These are phyloP conservation scores for Phaffia rhodozyma DNA, from an alignment of 1,284 basidiomycete genomes.

Conservation along the genomic window DNA sequence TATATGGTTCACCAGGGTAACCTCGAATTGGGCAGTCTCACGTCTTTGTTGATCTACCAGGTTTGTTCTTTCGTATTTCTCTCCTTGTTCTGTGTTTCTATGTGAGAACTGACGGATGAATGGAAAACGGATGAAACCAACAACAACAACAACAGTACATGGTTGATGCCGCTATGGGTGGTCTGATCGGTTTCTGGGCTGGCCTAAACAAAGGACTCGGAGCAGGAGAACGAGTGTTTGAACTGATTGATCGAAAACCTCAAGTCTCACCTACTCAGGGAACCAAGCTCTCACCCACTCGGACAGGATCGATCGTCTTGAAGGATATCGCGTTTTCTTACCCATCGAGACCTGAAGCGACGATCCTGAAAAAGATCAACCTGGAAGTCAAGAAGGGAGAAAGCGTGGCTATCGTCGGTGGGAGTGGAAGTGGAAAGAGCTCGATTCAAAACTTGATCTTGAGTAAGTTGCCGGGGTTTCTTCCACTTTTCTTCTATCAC, in stretches of 20 bases:
- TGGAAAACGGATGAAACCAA: not conserved
- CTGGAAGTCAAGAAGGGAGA: slow-evolving; percentile 68
- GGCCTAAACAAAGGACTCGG: slow-evolving; percentile 49
- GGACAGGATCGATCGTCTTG: slow-evolving; percentile 59
- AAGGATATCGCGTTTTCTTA: slow-evolving; percentile 75
- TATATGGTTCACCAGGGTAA: slow-evolving; percentile 73
- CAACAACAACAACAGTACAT: slow-evolving; percentile 18
- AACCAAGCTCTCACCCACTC: slow-evolving; percentile 43
- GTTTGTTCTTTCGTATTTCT: slow-evolving; percentile 39
- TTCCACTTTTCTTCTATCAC: no score
- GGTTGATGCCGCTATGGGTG: slow-evolving; percentile 29
- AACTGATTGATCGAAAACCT: slow-evolving; percentile 70
- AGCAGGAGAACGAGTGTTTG: slow-evolving; percentile 84
- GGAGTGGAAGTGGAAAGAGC: slow-evolving; percentile 81
- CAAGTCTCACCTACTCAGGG: slow-evolving; percentile 56
- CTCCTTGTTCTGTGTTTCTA: not conserved
- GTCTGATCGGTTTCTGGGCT: slow-evolving; percentile 37
- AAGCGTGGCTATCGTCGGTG: slow-evolving; percentile 68
- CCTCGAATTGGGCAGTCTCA: slow-evolving; percentile 83
- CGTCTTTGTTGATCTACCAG: slow-evolving; percentile 82
- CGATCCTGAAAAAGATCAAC: slow-evolving; percentile 64
- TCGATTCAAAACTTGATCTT: slow-evolving; percentile 79
- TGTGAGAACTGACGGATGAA: slow-evolving; percentile 8
- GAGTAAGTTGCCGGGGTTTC: slow-evolving; percentile 31
- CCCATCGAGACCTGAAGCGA: slow-evolving; percentile 64